phyloP scores from a whole-genome alignment of 768 basidiomycete genomes.

The Cantharellus anzutake region DNA sequence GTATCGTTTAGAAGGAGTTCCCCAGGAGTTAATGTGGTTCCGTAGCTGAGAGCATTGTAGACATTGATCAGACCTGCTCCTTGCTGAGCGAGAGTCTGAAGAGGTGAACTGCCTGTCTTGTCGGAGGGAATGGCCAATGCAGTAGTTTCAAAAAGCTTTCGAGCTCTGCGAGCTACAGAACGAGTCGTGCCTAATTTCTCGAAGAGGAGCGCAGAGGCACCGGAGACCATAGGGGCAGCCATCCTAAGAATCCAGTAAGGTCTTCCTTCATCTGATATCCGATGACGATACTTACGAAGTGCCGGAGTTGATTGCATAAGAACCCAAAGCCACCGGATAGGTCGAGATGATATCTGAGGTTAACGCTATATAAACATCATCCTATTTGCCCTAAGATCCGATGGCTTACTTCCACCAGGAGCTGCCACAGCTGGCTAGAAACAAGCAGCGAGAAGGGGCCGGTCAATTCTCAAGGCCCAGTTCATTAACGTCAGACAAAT shows the following conservation, averaged over 20 bases:
- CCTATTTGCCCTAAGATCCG: background rate
- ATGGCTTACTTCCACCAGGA: conserved; percentile 10
- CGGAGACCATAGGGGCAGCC: conserved; percentile 10
- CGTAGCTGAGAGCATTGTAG: conserved; percentile 18
- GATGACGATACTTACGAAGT: conserved; percentile 6
- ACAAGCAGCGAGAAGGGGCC: too few relatives aligned
- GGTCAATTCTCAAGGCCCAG: too few relatives aligned
- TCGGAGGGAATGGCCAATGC: conserved; percentile 2
- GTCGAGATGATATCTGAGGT: conserved; percentile 8
- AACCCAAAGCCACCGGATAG: conserved; percentile 7
- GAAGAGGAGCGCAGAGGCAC: conserved; percentile 9
- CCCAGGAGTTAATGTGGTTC: conserved; percentile 16
- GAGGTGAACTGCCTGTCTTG: background rate
- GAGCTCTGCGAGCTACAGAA: background rate
- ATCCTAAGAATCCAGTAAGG: conserved; percentile 1
- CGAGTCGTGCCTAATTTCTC: conserved; percentile 8
- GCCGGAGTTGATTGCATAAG: conserved; percentile 3
- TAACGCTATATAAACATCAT: background rate
- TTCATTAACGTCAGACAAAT: too few relatives aligned
- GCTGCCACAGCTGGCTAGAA: conserved; percentile 15
- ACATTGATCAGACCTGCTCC: conserved; percentile 17
- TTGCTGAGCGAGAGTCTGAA: conserved; percentile 9
- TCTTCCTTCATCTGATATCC: background rate
- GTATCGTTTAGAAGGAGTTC: conserved; percentile 25
- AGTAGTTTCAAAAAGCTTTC: conserved; percentile 9